Conservation (phyloP, 2,329 filamentous ascomycete genomes). For the Alternaria postmessia region DNA sequence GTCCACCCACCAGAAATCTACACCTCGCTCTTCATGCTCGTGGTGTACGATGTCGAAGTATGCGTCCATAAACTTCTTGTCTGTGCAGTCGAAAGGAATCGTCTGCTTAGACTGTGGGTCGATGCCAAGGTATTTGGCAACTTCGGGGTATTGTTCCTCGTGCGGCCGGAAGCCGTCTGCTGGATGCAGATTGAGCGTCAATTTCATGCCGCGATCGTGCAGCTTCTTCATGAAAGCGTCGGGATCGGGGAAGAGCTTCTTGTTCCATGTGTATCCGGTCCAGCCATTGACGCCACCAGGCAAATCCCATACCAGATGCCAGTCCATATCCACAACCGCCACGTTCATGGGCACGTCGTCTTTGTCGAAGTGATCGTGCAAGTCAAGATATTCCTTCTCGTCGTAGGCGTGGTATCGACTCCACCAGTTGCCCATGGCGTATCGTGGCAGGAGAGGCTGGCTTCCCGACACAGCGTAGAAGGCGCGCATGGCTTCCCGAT, state of each 20-base stretch:
- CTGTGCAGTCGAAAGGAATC: slow-evolving; percentile 65
- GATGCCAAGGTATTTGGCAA: slow-evolving; percentile 62
- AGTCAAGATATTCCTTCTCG: slow-evolving; percentile 62
- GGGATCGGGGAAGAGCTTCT: slow-evolving; percentile 65
- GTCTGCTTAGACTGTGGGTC: slow-evolving; percentile 61
- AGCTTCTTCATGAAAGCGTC: slow-evolving; percentile 60
- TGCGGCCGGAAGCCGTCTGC: slow-evolving; percentile 65
- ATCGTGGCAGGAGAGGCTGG: slow-evolving; percentile 65
- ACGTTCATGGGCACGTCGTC: slow-evolving; percentile 65
- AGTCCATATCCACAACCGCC: slow-evolving; percentile 72
- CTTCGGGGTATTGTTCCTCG: slow-evolving; percentile 65
- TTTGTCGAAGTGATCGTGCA: slow-evolving; percentile 65
- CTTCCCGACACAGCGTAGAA: slow-evolving; percentile 65
- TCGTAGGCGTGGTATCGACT: slow-evolving; percentile 68
- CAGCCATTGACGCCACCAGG: slow-evolving; percentile 57
- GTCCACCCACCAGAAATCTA: slow-evolving; percentile 74
- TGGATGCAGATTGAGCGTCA: slow-evolving; percentile 69
- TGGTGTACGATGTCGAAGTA: slow-evolving; percentile 67
- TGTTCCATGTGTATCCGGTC: slow-evolving; percentile 71
- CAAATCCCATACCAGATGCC: slow-evolving; percentile 63
- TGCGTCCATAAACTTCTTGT: slow-evolving; percentile 63
- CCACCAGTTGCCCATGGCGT: slow-evolving; percentile 72
- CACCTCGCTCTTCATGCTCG: slow-evolving; percentile 63
- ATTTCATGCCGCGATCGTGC: slow-evolving; percentile 61
- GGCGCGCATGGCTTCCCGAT: slow-evolving; percentile 61